A percentile compares a stretch with the other conserved stretches of the same genome.
These are phyloP conservation scores for Omphalotus olearius DNA, from an alignment of 1,284 basidiomycete species.

Conservation along the genomic window DNA sequence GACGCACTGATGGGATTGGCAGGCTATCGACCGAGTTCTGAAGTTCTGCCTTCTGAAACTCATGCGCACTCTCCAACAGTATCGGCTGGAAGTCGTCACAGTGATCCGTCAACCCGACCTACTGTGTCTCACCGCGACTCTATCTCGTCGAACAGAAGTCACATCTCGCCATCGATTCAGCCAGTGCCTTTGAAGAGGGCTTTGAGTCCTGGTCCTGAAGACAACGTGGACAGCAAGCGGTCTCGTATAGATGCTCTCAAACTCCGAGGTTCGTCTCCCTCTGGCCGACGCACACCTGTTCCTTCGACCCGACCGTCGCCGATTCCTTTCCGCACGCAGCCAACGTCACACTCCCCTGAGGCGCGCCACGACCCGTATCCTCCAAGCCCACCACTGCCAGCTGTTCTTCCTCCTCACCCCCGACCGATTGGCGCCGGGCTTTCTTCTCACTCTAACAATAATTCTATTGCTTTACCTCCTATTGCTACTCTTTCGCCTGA, in stretches of 20 bases:
- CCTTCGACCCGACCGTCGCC: constrained; percentile 66
- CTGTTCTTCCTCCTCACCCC: constrained; percentile 64
- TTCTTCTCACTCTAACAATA: neutral
- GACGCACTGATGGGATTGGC: constrained; percentile 66
- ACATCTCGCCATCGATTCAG: constrained; percentile 42
- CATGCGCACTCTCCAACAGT: constrained; percentile 47
- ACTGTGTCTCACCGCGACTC: constrained; percentile 49
- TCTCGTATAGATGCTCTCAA: constrained; percentile 54
- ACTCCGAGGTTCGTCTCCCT: constrained; percentile 48
- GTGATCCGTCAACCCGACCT: constrained; percentile 43
- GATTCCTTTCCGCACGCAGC: constrained; percentile 68
- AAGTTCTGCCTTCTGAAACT: constrained; percentile 18
- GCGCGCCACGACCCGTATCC: constrained; percentile 49
- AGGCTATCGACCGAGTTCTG: constrained; percentile 15
- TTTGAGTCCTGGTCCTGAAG: constrained; percentile 59
- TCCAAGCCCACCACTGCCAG: constrained; percentile 50
- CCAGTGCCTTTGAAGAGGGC: constrained; percentile 54
- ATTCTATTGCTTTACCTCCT: constrained; percentile 10
- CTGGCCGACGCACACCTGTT: constrained; percentile 44
- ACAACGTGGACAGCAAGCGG: constrained; percentile 54
- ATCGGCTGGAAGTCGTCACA: constrained; percentile 47
- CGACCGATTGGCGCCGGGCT: constrained; percentile 58
- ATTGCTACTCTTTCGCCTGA: constrained; percentile 19
- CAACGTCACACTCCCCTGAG: constrained; percentile 60
- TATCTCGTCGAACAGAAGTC: constrained; percentile 49